Conservation (phyloP, 1,139 yeast species). For the Pichia sp. region DNA sequence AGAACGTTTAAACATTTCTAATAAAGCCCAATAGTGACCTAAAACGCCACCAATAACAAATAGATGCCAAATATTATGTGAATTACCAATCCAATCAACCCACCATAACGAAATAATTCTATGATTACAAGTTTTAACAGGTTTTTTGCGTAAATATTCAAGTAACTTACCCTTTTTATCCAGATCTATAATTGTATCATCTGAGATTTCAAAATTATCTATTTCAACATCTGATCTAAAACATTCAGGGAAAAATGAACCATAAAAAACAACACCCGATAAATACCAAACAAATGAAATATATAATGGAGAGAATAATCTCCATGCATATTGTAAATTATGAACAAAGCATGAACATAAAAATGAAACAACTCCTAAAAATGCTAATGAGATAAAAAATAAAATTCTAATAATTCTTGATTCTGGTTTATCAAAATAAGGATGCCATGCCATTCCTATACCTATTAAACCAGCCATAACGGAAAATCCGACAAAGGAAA, state of each 20-base stretch:
- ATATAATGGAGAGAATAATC: conserved; percentile 55
- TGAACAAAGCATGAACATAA: conserved; percentile 50
- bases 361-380: conserved; percentile 65
- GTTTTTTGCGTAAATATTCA: conserved; percentile 50
- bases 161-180: conserved; percentile 35
- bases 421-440: conserved; percentile 82
- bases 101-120: conserved; percentile 70
- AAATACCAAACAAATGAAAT: conserved; percentile 70
- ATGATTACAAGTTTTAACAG: conserved; percentile 39
- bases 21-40: conserved; percentile 75
- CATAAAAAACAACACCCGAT: conserved; percentile 82
- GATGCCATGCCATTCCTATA: conserved; percentile 81
- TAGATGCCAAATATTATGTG: conserved; percentile 93
- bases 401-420: conserved; percentile 72
- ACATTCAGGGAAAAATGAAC: conserved; percentile 84
- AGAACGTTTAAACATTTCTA: conserved; percentile 51
- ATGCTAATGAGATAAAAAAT: conserved; percentile 78
- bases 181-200: conserved; percentile 38
- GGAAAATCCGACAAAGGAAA: conserved; percentile 54
- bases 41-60: conserved; percentile 83
- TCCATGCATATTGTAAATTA: conserved; percentile 47
- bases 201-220: conserved; percentile 39
- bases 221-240: conserved; percentile 62
- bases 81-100: conserved; percentile 67
- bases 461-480: conserved; percentile 65